Evolutionary conservation across 345 rosid genomes (phyloP).

Genomic region (Draba incana): DNA sequence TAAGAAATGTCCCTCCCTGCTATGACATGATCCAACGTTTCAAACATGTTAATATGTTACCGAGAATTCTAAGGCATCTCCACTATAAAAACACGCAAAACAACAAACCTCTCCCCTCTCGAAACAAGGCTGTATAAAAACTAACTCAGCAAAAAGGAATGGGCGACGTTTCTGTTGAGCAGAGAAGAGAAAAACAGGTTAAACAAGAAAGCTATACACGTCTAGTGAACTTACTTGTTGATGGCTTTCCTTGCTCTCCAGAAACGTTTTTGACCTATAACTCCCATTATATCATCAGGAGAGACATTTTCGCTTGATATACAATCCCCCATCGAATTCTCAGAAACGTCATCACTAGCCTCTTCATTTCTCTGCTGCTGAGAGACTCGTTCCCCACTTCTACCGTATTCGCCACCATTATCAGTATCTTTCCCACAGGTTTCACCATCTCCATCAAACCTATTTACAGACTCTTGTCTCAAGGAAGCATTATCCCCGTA

Average conservation of each 20-base stretch:
- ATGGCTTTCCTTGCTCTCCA: constrained; percentile 67
- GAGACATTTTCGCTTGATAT: constrained; percentile 40
- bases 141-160: no score
- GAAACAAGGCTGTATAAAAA: constrained; percentile 22
- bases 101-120: constrained; percentile 31
- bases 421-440: constrained; percentile 24
- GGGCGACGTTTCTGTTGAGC: not conserved
- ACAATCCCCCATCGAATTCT: constrained; percentile 43
- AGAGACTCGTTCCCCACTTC: constrained; percentile 23
- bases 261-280: constrained; percentile 65
- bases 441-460: constrained; percentile 17
- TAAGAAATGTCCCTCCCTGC: constrained; percentile 55
- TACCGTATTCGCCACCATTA: constrained; percentile 35
- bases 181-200: not conserved
- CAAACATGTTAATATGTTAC: constrained; percentile 37
- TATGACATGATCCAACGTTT: constrained; percentile 50
- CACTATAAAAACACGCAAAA: constrained; percentile 38
- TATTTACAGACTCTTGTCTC: constrained; percentile 38
- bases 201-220: not conserved
- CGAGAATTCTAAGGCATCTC: constrained; percentile 42
- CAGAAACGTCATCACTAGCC: constrained; percentile 29
- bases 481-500: constrained; percentile 27
- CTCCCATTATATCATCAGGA: constrained; percentile 59
- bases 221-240: constrained; percentile 56
- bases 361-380: constrained; percentile 15